Evolutionary conservation across 805 yeast genomes (phyloP).

Genomic region (Geotrichum ghanense): DNA sequence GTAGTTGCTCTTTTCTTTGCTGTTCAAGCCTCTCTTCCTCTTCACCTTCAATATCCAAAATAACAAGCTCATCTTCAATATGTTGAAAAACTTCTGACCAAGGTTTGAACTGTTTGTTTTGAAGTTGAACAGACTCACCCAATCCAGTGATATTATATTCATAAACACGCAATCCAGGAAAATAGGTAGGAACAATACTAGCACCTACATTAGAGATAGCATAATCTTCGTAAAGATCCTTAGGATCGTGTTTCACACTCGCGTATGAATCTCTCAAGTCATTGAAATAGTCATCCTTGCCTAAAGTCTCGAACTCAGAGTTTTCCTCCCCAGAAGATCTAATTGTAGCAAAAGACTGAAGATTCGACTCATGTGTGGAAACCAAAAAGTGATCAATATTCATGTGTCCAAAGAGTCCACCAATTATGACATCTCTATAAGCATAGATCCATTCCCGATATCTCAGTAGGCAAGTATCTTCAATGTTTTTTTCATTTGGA

Average conservation of each 20-base stretch:
- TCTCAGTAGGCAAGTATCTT: constrained; percentile 60
- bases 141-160: constrained; percentile 65
- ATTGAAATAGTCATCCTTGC: constrained; percentile 55
- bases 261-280: constrained; percentile 42
- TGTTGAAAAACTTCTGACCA: constrained; percentile 48
- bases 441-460: constrained; percentile 75
- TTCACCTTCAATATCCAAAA: constrained; percentile 10
- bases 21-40: no score
- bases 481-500: constrained; percentile 69
- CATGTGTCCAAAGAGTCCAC: constrained; percentile 84
- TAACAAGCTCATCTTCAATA: constrained; percentile 29
- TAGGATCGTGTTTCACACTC: constrained; percentile 26
- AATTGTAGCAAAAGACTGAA: background rate
- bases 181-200: constrained; percentile 74
- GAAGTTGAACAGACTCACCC: constrained; percentile 16
- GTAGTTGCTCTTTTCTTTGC: no score
- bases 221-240: constrained; percentile 37
- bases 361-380: constrained; percentile 6
- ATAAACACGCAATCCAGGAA: constrained; percentile 77
- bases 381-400: constrained; percentile 78
- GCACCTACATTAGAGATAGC: constrained; percentile 60
- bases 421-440: constrained; percentile 71
- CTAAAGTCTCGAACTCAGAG: constrained; percentile 27
- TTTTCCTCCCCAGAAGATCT: background rate
- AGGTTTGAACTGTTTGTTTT: constrained; percentile 26